Percentiles rank a stretch among this genome's conserved stretches.
Evolutionary conservation across 345 rosid species (phyloP).

Genomic region (Heritiera littoralis): DNA sequence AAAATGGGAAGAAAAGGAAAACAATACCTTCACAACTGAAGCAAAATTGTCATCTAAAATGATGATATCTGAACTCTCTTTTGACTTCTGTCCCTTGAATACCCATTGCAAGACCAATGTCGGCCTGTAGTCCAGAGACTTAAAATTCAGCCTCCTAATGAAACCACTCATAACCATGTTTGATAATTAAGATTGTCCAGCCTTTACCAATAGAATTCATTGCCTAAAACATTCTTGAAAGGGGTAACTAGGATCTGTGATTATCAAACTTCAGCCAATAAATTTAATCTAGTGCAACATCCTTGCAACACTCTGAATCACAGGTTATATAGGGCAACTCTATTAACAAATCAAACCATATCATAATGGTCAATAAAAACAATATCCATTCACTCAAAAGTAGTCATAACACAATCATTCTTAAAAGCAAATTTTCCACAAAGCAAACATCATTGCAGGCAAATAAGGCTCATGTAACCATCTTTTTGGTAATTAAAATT

Average conservation of each 20-base stretch:
- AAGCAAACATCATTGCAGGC: neutral
- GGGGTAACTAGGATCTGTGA: neutral
- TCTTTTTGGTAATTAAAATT: neutral
- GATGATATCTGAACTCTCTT: conserved; percentile 96
- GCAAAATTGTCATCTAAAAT: conserved; percentile 92
- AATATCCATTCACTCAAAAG: neutral
- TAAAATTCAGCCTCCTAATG: neutral
- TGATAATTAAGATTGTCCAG: neutral
- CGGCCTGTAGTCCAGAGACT: conserved; percentile 63
- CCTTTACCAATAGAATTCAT: too few species aligned
- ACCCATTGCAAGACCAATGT: conserved; percentile 98
- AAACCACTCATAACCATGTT: neutral
- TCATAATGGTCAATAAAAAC: neutral
- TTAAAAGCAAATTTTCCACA: neutral
- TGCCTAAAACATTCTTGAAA: neutral
- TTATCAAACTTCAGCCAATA: neutral
- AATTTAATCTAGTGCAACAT: neutral
- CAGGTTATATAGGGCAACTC: neutral
- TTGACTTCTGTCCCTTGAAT: conserved; percentile 98
- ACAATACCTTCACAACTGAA: conserved; percentile 85
- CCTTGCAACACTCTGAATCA: neutral
- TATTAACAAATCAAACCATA: neutral
- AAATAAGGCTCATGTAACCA: neutral
- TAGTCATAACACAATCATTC: neutral
- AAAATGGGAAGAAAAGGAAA: neutral